These are phyloP conservation scores for carrot (Daucus carota) DNA, from an alignment of 129 eudicot genomes.

Conservation along the genomic window DH1_v3.0 NC_030388.2:739001-739500, in stretches of 20 bases:
- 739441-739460: constrained; percentile 91
- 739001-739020: constrained; percentile 42
- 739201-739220: constrained; percentile 87
- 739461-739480: background rate
- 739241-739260: background rate
- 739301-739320: background rate
- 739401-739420: constrained; percentile 66
- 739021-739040: constrained; percentile 46
- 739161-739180: constrained; percentile 96
- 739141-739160: constrained; percentile 91
- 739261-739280: background rate
- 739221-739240: constrained; percentile 92
- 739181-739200: constrained; percentile 66
- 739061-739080: constrained; percentile 38
- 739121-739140: constrained; percentile 96
- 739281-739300: background rate
- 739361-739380: constrained; percentile 69
- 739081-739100: constrained; percentile 38
- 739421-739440: constrained; percentile 89
- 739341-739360: background rate
- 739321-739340: background rate
- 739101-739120: constrained; percentile 39
- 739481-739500: background rate
- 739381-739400: constrained; percentile 91
- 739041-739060: constrained; percentile 36